phyloP scores from a whole-genome alignment of 2,329 filamentous ascomycete species.

The Coleophoma cylindrospora region DNA sequence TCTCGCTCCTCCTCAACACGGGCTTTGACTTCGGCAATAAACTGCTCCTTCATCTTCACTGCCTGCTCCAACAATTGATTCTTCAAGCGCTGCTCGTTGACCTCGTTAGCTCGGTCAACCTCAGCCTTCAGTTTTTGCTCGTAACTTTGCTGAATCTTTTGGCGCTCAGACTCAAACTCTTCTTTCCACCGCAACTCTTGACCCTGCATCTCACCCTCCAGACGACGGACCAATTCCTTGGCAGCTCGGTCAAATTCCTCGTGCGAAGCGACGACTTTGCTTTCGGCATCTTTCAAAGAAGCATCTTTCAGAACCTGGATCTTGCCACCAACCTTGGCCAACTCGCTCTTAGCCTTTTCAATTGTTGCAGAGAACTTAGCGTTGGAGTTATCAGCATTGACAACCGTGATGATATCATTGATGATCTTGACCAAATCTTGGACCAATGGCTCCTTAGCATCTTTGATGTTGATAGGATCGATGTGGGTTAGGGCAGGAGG shows the following conservation, averaged over 20 bases:
- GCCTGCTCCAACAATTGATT: conserved; percentile 90
- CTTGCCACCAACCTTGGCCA: conserved; percentile 72
- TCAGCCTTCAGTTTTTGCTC: conserved; percentile 75
- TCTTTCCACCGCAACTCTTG: conserved; percentile 81
- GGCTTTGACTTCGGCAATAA: conserved; percentile 70
- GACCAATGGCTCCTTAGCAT: conserved; percentile 80
- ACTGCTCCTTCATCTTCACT: conserved; percentile 80
- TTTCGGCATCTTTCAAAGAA: conserved; percentile 69
- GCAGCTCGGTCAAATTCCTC: conserved; percentile 83
- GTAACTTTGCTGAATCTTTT: conserved; percentile 72
- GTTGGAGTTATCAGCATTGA: conserved; percentile 80
- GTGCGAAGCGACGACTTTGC: conserved; percentile 52
- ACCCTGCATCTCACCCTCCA: conserved; percentile 75
- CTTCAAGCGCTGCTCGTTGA: conserved; percentile 76
- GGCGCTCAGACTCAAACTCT: conserved; percentile 85
- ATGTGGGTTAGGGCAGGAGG: conserved; percentile 62
- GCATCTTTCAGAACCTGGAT: conserved; percentile 68
- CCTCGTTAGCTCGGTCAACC: conserved; percentile 70
- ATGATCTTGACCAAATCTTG: conserved; percentile 93
- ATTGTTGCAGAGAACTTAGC: conserved; percentile 75
- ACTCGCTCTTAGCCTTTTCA: conserved; percentile 77
- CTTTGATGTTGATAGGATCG: conserved; percentile 69
- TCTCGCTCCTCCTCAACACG: conserved; percentile 86
- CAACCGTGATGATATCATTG: conserved; percentile 90
- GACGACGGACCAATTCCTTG: conserved; percentile 79